Base-by-base conservation (phyloP, 768 basidiomycete species). In the Naganishia onofrii region DNA sequence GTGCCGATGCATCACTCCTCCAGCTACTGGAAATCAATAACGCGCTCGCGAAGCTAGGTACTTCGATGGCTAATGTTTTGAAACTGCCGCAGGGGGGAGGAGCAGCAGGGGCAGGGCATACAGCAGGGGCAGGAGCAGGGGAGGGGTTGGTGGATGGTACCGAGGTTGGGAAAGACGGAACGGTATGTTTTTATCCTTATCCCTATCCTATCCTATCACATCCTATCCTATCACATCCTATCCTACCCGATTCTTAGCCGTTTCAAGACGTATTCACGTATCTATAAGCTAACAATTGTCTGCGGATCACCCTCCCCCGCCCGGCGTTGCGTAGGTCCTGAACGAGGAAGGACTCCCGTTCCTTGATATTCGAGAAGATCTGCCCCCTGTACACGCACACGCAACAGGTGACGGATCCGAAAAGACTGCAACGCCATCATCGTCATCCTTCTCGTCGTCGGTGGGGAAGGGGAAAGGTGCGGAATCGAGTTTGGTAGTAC, bases 331-430 rank as follows among this genome's bases (percentile, higher is more conserved):
- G 23, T n/a, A 68, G 67, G 71, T 72, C 7, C 26, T 72, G 17
- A 72, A 72, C 26, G 71, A 72, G 54, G 71, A 72, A 36, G 71
- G 71, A 1, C 48, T 68, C 0, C 71, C 71, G n/a, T 68, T 72
- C 51, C 36, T 72, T 26, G 71, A 72, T 34, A 72, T 72, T 9
- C 32, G 71, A 28, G 71, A 72, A 38, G 38, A 46, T 29, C 44
- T 69, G 1, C 19, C 57, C 23, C n/a, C n/a, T n/a, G n/a, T n/a
- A n/a, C n/a, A n/a, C n/a, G n/a, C n/a, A n/a, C n/a, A n/a, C n/a
- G n/a, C n/a, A n/a, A n/a, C n/a, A n/a, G n/a, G n/a, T n/a, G n/a
- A n/a, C n/a, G n/a, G n/a, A n/a, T n/a, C n/a, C n/a, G n/a, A n/a
- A n/a, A n/a, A n/a, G n/a, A n/a, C n/a, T n/a, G n/a, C n/a, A n/a